A percentile compares a stretch with the other conserved stretches of the same genome.
These are phyloP conservation scores for Rosa lucieae DNA, from an alignment of 306 rosid species.

Conservation along the genomic window DNA sequence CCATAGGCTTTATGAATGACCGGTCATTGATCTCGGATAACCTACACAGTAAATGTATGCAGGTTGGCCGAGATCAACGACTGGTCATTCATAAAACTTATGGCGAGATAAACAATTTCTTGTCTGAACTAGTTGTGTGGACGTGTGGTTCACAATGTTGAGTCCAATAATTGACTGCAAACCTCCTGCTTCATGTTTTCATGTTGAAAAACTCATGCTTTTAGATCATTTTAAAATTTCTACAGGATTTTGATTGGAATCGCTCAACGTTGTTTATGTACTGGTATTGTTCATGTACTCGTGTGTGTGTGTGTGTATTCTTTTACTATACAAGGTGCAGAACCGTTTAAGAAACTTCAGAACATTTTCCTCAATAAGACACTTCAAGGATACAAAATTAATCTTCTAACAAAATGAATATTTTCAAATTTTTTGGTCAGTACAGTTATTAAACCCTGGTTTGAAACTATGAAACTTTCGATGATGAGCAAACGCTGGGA, in stretches of 20 bases:
- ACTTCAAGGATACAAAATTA: neutral
- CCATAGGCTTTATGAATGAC: neutral
- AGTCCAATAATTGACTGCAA: neutral
- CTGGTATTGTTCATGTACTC: neutral
- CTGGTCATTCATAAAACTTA: neutral
- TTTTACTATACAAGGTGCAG: neutral
- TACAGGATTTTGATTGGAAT: neutral
- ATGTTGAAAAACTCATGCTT: neutral
- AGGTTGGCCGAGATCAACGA: neutral
- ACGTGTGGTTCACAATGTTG: neutral
- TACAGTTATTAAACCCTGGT: neutral
- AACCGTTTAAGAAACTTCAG: neutral
- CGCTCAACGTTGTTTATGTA: neutral
- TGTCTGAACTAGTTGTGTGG: neutral
- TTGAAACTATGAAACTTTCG: neutral
- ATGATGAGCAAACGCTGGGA: neutral
- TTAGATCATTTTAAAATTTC: neutral
- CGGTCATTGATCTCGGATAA: neutral
- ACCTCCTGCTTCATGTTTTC: neutral
- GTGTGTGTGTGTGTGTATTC: neutral
- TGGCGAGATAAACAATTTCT: neutral
- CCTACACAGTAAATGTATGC: neutral
- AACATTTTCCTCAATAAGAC: neutral
- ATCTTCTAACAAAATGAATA: neutral
- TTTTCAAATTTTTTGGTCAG: neutral